Conservation (phyloP, 129 eudicot species). For the Centella asiatica region DNA sequence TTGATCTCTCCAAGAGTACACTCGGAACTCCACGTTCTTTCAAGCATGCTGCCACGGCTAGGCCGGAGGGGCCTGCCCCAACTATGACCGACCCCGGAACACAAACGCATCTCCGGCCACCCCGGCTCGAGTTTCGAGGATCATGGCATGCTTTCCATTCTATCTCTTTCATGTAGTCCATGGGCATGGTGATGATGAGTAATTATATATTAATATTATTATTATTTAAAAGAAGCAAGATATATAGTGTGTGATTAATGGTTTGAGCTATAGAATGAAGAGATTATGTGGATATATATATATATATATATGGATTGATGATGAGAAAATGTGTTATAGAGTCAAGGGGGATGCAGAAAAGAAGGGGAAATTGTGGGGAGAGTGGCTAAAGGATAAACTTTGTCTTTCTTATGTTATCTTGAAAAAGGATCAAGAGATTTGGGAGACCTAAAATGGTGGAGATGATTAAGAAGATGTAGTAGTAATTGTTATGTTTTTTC, state of each 20-base stretch:
- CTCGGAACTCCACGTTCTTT: constrained; percentile 51
- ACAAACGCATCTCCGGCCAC: constrained; percentile 25
- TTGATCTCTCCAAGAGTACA: constrained; percentile 54
- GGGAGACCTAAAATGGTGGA: constrained; percentile 16
- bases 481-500: constrained; percentile 1
- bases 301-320: too few relatives aligned
- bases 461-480: constrained; percentile 23
- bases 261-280: too few relatives aligned
- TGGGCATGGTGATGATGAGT: background rate
- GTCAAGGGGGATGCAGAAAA: constrained; percentile 13
- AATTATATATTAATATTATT: too few relatives aligned
- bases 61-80: constrained; percentile 86
- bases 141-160: constrained; percentile 58
- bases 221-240: background rate
- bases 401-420: constrained; percentile 1
- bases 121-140: constrained; percentile 13
- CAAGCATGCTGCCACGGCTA: constrained; percentile 74
- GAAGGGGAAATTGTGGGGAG: constrained; percentile 11
- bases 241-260: background rate
- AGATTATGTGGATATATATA: too few relatives aligned
- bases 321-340: background rate
- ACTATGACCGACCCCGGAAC: constrained; percentile 77
- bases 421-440: constrained; percentile 11
- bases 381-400: constrained; percentile 4
- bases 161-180: constrained; percentile 41